phyloP scores from a whole-genome alignment of 2,329 filamentous ascomycete species.

The Aspergillus sp. region DNA sequence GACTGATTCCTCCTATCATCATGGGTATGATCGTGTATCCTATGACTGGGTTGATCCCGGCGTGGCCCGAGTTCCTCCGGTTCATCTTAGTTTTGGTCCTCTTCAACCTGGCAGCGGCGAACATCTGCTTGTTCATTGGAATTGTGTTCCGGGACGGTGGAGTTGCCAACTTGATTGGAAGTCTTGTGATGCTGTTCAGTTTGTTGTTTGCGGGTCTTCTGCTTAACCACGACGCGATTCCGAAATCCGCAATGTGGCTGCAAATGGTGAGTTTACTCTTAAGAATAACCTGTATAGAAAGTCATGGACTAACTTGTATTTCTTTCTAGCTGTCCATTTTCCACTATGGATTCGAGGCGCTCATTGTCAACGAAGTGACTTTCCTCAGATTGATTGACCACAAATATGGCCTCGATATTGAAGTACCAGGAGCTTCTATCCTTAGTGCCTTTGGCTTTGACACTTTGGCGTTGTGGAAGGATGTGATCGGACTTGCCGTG shows the following conservation, averaged over 20 bases:
- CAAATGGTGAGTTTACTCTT: slow-evolving; percentile 59
- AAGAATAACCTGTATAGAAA: not conserved
- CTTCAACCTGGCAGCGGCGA: slow-evolving; percentile 91
- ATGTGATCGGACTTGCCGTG: slow-evolving; percentile 74
- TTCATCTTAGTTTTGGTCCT: slow-evolving; percentile 89
- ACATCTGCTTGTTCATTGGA: slow-evolving; percentile 92
- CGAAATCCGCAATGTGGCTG: slow-evolving; percentile 77
- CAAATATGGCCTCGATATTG: slow-evolving; percentile 94
- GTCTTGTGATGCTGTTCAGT: slow-evolving; percentile 95
- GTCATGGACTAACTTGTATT: slow-evolving; percentile 19
- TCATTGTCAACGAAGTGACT: slow-evolving; percentile 95
- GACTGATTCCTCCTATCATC: slow-evolving; percentile 87
- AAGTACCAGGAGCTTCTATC: slow-evolving; percentile 90
- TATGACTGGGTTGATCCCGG: slow-evolving; percentile 88
- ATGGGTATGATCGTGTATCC: slow-evolving; percentile 96
- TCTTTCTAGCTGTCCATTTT: slow-evolving; percentile 74
- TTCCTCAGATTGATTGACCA: slow-evolving; percentile 85
- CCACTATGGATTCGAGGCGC: slow-evolving; percentile 92
- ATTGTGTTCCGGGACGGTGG: slow-evolving; percentile 89
- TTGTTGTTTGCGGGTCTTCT: slow-evolving; percentile 89
- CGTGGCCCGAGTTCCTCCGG: slow-evolving; percentile 77
- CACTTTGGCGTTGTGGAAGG: slow-evolving; percentile 77
- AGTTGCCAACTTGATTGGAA: slow-evolving; percentile 89
- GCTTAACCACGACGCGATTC: slow-evolving; percentile 91
- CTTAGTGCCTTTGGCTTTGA: slow-evolving; percentile 93